Evolutionary conservation across 257 asterid species (phyloP).

Genomic region (Linaria vulgaris): DNA sequence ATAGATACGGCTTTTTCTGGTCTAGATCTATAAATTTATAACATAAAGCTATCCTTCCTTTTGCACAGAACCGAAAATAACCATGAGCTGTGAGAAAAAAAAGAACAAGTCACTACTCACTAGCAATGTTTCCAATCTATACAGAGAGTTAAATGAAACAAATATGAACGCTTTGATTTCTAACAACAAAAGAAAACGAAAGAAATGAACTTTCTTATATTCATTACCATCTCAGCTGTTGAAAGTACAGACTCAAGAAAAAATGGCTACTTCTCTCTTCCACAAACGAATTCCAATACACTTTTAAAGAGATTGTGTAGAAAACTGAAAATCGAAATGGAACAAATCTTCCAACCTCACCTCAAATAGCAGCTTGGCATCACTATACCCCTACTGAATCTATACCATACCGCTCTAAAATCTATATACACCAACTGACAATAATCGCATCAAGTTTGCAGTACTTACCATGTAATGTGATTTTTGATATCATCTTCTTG

Average conservation of each 20-base stretch:
- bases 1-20: no score
- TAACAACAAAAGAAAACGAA: no score
- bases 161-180: no score
- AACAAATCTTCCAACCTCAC: constrained; percentile 24
- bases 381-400: constrained; percentile 30
- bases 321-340: constrained; percentile 1
- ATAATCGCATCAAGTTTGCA: constrained; percentile 25
- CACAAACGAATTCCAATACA: constrained; percentile 27
- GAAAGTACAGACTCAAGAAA: neutral
- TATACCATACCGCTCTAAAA: constrained; percentile 30
- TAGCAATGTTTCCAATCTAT: no score
- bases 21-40: no score
- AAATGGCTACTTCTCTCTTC: neutral
- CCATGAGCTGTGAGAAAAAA: no score
- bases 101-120: no score
- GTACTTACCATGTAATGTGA: neutral
- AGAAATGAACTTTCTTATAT: no score
- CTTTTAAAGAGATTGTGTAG: neutral
- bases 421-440: constrained; percentile 35
- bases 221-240: no score
- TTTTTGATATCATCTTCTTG: constrained; percentile 43
- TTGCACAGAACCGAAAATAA: no score
- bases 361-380: constrained; percentile 26
- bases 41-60: no score
- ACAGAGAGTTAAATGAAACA: no score